Evolutionary conservation across 1,284 basidiomycete genomes (phyloP), one percentile per base, ranked within the genome.

Genomic region (Naganishia sp.): DNA sequence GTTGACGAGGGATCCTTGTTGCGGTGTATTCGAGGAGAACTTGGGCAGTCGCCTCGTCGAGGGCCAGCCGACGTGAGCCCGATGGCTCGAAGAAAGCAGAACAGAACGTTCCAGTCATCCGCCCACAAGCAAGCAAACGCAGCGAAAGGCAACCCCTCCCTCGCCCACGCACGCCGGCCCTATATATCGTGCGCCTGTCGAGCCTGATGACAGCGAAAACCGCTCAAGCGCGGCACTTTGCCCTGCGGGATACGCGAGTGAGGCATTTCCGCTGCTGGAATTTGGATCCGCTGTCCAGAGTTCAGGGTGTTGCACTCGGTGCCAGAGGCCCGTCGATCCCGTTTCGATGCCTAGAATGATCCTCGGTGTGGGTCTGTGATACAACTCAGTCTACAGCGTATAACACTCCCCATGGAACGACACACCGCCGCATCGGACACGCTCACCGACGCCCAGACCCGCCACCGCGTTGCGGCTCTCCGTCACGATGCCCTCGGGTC

Each of bases 391-490:
- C 15, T 61, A 77, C 67, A 77, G 68, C 21, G 69, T 49, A 69
- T 76, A 77, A 32, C 72, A 73, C 66, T 79, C 77, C 42, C 73
- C 76, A 56, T 74, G 72, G 54, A 77, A 76, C 10, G 64, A 71
- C 6, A 77, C 68, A 2, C 77, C 77, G 1, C 77, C 77, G 31
- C 68, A 68, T 11, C 67, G 41, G 3, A 76, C 71, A 31, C 72
- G 68, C 21, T 72, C 70, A 0, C 66, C 55, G 2, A 77, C 54
- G 23, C 73, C 65, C 32, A 78, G 54, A 18, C 62, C 65, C 0
- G 74, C 75, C 2, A 79, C 75, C 1, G 76, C 74, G 61, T 76
- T 76, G 18, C 71, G 71, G 10, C 72, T 74, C 57, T 76, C 77
- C 49, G 70, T 71, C 2, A 79, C 76, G 35, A 79, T 69, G 1